phyloP scores from a whole-genome alignment of 2,329 filamentous ascomycete genomes.

The Coniella lustricola region DNA sequence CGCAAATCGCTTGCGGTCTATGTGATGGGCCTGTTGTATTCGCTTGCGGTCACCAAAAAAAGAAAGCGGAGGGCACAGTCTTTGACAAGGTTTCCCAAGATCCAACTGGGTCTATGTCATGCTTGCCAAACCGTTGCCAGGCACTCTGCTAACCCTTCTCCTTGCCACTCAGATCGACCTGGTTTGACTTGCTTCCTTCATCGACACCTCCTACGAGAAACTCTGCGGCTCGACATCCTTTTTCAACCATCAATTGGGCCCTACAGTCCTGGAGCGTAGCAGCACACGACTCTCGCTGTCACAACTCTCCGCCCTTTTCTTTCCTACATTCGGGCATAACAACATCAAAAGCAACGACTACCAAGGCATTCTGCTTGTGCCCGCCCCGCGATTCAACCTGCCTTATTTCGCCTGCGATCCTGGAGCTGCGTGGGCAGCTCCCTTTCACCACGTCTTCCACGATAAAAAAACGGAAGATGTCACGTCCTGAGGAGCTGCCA shows the following conservation, averaged over 20 bases:
- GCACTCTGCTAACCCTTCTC: slow-evolving; percentile 12
- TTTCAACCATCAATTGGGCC: slow-evolving; percentile 8
- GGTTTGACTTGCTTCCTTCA: neutral
- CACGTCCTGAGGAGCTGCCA: slow-evolving; percentile 47
- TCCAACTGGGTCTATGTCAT: too few species aligned
- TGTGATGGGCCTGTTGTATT: too few species aligned
- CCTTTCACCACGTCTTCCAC: slow-evolving; percentile 64
- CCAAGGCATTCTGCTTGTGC: too few species aligned
- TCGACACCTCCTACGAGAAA: slow-evolving; percentile 5
- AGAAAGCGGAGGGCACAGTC: too few species aligned
- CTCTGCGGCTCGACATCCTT: slow-evolving; percentile 8
- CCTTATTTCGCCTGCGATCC: slow-evolving; percentile 19
- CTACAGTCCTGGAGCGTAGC: neutral
- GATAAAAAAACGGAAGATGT: slow-evolving; percentile 63
- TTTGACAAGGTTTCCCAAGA: too few species aligned
- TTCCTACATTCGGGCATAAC: neutral
- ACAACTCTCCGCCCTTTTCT: neutral
- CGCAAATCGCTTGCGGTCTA: too few species aligned
- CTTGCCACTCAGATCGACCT: neutral
- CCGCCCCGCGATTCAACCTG: neutral
- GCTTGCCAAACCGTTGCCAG: neutral
- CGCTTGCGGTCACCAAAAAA: too few species aligned
- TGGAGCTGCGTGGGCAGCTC: slow-evolving; percentile 61
- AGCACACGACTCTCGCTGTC: neutral
- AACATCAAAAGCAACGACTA: too few species aligned